phyloP scores from a whole-genome alignment of 257 asterid species.

The Cordia subcordata region DNA sequence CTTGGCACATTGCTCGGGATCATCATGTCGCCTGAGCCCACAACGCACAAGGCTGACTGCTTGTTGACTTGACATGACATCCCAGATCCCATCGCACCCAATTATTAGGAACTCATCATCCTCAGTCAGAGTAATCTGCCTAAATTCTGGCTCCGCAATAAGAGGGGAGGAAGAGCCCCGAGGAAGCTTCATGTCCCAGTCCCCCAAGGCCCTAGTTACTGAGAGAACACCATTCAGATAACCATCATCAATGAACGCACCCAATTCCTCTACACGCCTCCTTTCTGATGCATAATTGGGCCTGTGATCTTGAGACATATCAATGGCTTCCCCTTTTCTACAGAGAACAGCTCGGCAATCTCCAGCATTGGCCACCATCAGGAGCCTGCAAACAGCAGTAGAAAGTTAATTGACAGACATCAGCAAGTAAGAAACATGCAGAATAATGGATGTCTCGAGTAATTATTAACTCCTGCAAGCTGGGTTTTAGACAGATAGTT shows the following conservation, averaged over 20 bases:
- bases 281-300: slow-evolving; percentile 51
- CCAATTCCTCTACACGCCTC: slow-evolving; percentile 63
- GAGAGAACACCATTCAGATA: slow-evolving; percentile 74
- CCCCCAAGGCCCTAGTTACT: slow-evolving; percentile 73
- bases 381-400: slow-evolving; percentile 39
- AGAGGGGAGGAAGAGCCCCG: slow-evolving; percentile 71
- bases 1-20: slow-evolving; percentile 82
- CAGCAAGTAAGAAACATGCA: background rate
- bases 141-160: slow-evolving; percentile 74
- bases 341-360: slow-evolving; percentile 86
- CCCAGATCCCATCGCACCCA: slow-evolving; percentile 93
- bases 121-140: slow-evolving; percentile 48
- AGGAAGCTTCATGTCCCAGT: slow-evolving; percentile 91
- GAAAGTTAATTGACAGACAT: background rate
- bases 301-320: slow-evolving; percentile 84
- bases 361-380: slow-evolving; percentile 83
- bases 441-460: background rate
- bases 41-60: slow-evolving; percentile 71
- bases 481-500: background rate
- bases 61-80: slow-evolving; percentile 73
- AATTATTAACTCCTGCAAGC: background rate
- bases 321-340: slow-evolving; percentile 71
- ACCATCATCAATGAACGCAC: slow-evolving; percentile 74
- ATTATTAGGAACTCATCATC: slow-evolving; percentile 80
- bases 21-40: slow-evolving; percentile 62